These are phyloP conservation scores for Trifolium fragiferum DNA, from an alignment of 306 rosid genomes.

Conservation along the genomic window DNA sequence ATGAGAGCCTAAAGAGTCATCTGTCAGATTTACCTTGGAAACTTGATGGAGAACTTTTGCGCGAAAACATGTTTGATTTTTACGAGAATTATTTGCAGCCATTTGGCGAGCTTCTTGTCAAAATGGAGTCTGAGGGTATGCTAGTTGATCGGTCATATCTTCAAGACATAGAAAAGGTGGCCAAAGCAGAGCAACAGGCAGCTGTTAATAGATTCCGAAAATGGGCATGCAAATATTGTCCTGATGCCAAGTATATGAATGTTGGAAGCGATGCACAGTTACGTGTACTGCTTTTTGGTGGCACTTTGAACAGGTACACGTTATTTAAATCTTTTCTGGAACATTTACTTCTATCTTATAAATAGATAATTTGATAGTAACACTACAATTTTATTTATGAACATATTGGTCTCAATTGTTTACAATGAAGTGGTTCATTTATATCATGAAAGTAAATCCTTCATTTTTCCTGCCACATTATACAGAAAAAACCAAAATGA, in stretches of 20 bases:
- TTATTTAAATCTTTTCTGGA: constrained; percentile 31
- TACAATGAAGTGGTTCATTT: not conserved
- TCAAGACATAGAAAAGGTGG: constrained; percentile 81
- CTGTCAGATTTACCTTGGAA: constrained; percentile 50
- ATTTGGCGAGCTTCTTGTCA: constrained; percentile 87
- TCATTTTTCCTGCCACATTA: constrained; percentile 26
- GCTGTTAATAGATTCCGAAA: constrained; percentile 82
- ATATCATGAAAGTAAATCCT: constrained; percentile 18
- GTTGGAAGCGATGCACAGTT: constrained; percentile 95
- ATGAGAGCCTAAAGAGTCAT: constrained; percentile 58
- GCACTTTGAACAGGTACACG: constrained; percentile 71
- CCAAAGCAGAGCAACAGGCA: constrained; percentile 79
- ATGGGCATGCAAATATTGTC: constrained; percentile 86
- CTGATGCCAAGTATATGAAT: constrained; percentile 92
- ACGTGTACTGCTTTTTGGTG: constrained; percentile 90
- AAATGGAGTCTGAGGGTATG: constrained; percentile 97
- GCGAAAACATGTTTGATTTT: constrained; percentile 75
- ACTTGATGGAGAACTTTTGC: constrained; percentile 43
- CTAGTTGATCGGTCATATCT: constrained; percentile 85
- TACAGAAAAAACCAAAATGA: constrained; percentile 68
- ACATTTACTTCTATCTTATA: constrained; percentile 27
- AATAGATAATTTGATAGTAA: constrained; percentile 27
- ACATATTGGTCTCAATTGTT: constrained; percentile 36
- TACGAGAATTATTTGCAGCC: constrained; percentile 79
- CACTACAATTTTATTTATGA: constrained; percentile 1